phyloP scores from a whole-genome alignment of 306 rosid species.

The Arachis hypogaea region DNA sequence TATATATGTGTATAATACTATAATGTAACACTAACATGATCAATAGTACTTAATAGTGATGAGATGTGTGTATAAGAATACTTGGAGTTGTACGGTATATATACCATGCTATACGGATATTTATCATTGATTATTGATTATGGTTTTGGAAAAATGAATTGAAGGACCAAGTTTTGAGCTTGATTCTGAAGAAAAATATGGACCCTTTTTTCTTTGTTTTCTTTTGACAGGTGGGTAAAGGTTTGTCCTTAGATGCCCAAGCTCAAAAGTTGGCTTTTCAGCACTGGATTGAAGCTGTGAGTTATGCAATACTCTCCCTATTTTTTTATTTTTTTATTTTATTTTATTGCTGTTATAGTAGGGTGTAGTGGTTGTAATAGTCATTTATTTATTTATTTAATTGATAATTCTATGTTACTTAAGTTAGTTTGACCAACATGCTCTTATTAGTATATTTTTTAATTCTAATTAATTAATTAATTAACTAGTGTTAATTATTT shows the following conservation, averaged over 20 bases:
- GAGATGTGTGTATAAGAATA: too few species aligned
- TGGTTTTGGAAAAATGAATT: not conserved
- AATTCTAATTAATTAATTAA: not conserved
- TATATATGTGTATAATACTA: too few species aligned
- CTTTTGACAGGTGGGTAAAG: constrained; percentile 82
- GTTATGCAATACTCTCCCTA: constrained; percentile 14
- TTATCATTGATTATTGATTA: not conserved
- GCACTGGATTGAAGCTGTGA: constrained; percentile 99
- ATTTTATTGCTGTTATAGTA: not conserved
- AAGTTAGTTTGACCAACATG: not conserved
- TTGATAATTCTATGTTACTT: not conserved
- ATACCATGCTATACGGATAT: not conserved
- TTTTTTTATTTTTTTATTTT: not conserved
- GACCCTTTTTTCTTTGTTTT: constrained; percentile 6
- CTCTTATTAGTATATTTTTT: not conserved
- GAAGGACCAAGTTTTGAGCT: constrained; percentile 20
- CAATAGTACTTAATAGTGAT: too few species aligned
- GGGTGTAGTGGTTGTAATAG: not conserved
- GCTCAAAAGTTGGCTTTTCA: constrained; percentile 94
- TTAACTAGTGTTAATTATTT: constrained; percentile 1
- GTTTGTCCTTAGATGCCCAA: constrained; percentile 78
- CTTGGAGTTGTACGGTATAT: too few species aligned
- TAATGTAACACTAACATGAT: too few species aligned
- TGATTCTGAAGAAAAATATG: constrained; percentile 33
- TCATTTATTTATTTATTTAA: not conserved